These are phyloP conservation scores for Dittrichia graveolens DNA, from an alignment of 129 eudicot genomes.

Conservation along the genomic window DNA sequence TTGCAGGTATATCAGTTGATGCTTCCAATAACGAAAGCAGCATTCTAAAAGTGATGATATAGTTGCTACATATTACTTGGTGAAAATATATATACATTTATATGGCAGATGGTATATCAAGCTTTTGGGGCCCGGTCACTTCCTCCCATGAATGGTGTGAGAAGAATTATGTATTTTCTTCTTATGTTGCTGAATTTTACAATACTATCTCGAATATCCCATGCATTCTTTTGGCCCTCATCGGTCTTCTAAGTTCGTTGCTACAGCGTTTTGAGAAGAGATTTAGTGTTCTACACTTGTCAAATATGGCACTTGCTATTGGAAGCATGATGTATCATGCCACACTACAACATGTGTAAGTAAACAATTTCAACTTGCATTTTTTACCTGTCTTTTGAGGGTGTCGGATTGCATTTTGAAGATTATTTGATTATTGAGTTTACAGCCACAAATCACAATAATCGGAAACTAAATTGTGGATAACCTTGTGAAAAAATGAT, in stretches of 20 bases:
- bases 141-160: constrained; percentile 64
- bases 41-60: constrained; percentile 26
- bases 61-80: constrained; percentile 22
- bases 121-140: constrained; percentile 68
- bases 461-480: no score
- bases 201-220: constrained; percentile 64
- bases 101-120: constrained; percentile 51
- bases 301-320: constrained; percentile 57
- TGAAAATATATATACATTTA: constrained; percentile 15
- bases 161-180: constrained; percentile 46
- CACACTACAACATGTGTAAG: constrained; percentile 57
- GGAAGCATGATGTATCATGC: constrained; percentile 66
- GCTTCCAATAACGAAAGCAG: constrained; percentile 17
- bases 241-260: constrained; percentile 51
- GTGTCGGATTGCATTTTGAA: no score
- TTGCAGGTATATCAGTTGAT: constrained; percentile 32
- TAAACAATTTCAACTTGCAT: not conserved
- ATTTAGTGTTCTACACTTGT: constrained; percentile 52
- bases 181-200: constrained; percentile 54
- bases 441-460: no score
- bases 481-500: no score
- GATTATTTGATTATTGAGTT: no score
- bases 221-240: constrained; percentile 56
- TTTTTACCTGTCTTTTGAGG: not conserved
- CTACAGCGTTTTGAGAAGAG: constrained; percentile 60